Base-by-base conservation (phyloP, 2,329 filamentous ascomycete genomes). In the Fusarium annulatum region DNA sequence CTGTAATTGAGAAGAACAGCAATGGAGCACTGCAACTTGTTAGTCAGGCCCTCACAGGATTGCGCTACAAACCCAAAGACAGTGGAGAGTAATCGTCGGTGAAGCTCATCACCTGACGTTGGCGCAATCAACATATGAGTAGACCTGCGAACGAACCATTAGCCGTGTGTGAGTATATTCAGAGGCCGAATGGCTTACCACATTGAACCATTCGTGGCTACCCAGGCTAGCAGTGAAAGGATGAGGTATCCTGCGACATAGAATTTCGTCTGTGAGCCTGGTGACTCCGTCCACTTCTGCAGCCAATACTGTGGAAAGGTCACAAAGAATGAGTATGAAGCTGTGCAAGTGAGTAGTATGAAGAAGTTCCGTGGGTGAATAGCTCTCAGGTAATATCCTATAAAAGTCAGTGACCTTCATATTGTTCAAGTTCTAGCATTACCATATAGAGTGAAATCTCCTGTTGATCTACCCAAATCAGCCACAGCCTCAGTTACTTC, bases 281-380 rank as follows among this genome's bases (percentile, higher is more conserved):
- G 33, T 0, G 56, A 12, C 19, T 58, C 33, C 3, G 56, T 58
- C 56, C 56, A 58, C 41, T 30, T 49, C 33, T 58, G 42, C 2
- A 58, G 23, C 56, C 56, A 58, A 8, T 49, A 58, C 14, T 58
- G 56, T 5, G 56, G 56, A n/a, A 58, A 58, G 1, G 30, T 58
- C 10, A 58, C 42, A 1, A 58, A 58, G 19, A 49, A n/a, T 14
- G 56, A 49, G 19, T 58, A 59, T 0, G 56, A 38, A 4, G 56
- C 56, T n/a, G 42, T 59, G 8, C 56, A 59, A 9, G 15, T 1
- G 4, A 49, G 19, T 4, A 59, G 42, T 6, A 59, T 5, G 12
- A 38, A 49, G 33, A 59, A 23, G 19, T 30, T 59, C 1, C 3
- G 33, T 0, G 21, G 33, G 2, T 30, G 6, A 4, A 49, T 15